Evolutionary conservation across 768 basidiomycete genomes (phyloP).

Genomic region (Serendipita sp.): DNA sequence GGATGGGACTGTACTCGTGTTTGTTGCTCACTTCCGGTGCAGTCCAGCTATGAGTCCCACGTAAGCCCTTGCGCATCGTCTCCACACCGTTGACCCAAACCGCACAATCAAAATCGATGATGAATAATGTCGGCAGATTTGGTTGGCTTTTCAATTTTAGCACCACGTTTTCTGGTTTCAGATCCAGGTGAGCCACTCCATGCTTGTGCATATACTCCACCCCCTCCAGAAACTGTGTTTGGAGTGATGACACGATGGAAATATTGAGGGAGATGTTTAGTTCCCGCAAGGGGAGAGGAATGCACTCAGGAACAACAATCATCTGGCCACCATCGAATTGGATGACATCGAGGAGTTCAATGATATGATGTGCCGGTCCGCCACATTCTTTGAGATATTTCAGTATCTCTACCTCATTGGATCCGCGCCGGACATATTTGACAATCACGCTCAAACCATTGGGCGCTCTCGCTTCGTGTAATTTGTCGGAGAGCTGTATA

Average conservation of each 20-base stretch:
- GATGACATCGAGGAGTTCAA: no score
- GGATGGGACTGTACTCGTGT: not conserved
- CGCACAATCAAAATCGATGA: not conserved
- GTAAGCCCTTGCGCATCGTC: not conserved
- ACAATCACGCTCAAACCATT: no score
- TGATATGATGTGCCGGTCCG: no score
- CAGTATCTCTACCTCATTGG: no score
- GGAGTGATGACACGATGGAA: no score
- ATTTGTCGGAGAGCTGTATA: no score
- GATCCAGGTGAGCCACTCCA: conserved; percentile 2
- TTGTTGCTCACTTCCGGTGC: not conserved
- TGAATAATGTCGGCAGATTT: not conserved
- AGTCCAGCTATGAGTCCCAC: not conserved
- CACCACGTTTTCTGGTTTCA: conserved; percentile 6
- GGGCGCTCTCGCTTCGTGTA: no score
- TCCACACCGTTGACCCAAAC: not conserved
- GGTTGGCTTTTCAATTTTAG: not conserved
- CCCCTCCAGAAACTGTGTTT: not conserved
- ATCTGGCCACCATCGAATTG: no score
- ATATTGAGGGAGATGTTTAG: no score
- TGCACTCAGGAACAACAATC: not conserved
- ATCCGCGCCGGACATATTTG: no score
- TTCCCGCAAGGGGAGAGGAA: no score
- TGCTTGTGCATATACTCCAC: conserved; percentile 6
- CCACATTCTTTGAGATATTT: no score